Conservation (phyloP, 75 land plant species). For the Pinus tabuliformis region DNA sequence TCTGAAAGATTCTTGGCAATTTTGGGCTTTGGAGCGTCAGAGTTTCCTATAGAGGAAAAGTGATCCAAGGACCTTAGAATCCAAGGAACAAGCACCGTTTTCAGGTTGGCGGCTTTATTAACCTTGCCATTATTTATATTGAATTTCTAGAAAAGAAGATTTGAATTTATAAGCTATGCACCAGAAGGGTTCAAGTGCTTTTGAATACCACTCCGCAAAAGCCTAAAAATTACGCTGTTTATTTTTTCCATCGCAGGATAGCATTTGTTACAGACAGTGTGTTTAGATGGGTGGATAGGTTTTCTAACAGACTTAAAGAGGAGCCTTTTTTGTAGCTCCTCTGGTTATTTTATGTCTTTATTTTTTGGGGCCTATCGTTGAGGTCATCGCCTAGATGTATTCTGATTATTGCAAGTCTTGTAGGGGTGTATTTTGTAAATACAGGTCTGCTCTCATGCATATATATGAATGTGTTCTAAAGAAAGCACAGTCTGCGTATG, state of each 20-base stretch:
- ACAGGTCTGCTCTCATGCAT: slow-evolving; percentile 1
- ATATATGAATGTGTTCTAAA: neutral
- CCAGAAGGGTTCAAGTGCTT: slow-evolving; percentile 5
- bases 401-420: neutral
- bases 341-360: neutral
- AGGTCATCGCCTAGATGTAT: neutral
- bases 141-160: neutral
- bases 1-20: no score
- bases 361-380: neutral
- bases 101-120: slow-evolving; percentile 8
- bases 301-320: neutral
- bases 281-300: slow-evolving; percentile 1
- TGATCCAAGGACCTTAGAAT: neutral
- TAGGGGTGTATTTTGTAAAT: slow-evolving; percentile 7
- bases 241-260: slow-evolving; percentile 2
- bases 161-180: slow-evolving; percentile 1
- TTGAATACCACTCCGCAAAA: slow-evolving; percentile 4
- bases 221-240: neutral
- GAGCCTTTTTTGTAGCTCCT: neutral
- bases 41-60: no score
- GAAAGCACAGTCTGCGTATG: neutral
- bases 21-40: no score
- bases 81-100: neutral
- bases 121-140: neutral
- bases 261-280: neutral